phyloP scores from a whole-genome alignment of 2,329 filamentous ascomycete genomes.

The Gnomoniopsis smithogilvyi region DNA sequence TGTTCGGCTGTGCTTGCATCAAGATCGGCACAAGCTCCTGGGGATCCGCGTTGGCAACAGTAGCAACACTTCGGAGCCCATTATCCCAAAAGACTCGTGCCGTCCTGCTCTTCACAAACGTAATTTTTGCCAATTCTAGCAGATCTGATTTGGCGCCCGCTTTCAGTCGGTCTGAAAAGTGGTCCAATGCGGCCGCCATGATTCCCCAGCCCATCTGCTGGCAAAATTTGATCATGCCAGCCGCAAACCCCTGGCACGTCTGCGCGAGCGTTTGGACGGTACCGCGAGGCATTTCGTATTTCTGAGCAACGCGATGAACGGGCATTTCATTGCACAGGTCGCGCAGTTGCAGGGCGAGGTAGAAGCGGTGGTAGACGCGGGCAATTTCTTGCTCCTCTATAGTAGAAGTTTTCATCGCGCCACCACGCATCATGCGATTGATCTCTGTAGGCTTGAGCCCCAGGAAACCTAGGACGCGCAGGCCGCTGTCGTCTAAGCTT shows the following conservation, averaged over 20 bases:
- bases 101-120: conserved; percentile 74
- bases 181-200: conserved; percentile 68
- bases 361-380: conserved; percentile 69
- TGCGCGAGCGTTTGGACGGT: conserved; percentile 70
- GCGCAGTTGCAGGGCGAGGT: conserved; percentile 72
- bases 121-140: conserved; percentile 66
- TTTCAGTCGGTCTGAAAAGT: conserved; percentile 71
- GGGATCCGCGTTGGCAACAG: conserved; percentile 66
- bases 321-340: conserved; percentile 76
- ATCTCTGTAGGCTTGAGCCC: conserved; percentile 66
- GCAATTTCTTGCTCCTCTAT: conserved; percentile 57
- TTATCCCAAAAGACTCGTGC: conserved; percentile 74
- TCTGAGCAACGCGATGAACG: conserved; percentile 64
- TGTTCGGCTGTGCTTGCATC: conserved; percentile 69
- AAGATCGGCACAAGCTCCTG: conserved; percentile 68
- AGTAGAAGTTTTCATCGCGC: conserved; percentile 59
- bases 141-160: conserved; percentile 70
- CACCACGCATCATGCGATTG: conserved; percentile 68
- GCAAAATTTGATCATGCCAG: conserved; percentile 77
- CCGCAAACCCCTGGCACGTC: conserved; percentile 74
- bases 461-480: conserved; percentile 65
- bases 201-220: conserved; percentile 74
- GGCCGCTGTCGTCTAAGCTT: conserved; percentile 64
- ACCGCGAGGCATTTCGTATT: conserved; percentile 68
- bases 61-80: conserved; percentile 65